Base-by-base conservation (phyloP, 805 yeast genomes). In the Candida parachauliodes region DNA sequence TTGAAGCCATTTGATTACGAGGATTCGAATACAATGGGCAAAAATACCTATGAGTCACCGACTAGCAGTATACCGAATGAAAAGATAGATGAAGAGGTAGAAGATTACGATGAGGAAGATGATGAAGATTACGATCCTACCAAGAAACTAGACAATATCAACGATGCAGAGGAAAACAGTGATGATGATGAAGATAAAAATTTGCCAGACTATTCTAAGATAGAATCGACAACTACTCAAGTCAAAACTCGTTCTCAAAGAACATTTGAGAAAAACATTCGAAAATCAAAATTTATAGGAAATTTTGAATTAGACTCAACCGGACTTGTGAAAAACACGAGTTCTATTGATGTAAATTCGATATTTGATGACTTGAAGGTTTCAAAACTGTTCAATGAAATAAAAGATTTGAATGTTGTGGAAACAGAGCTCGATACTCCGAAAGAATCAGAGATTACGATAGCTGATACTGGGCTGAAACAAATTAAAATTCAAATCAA, bases 241-340 rank as follows among this genome's bases (percentile, higher is more conserved):
- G 73, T 86, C 24, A 76, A 77, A 49, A 86, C 95, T 0, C 68
- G 95, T 46, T 70, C 76, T 16, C 91, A 81, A 45, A 58, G 83
- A 32, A 60, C 59, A 20, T 42, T 62, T 16, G 84, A 79, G 14
- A 39, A 39, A 18, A 19, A 23, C 2, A 11, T 31, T 33, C 30
- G 28, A 39, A 35, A 28, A 36, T 30, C 28, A 43, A 48, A 37
- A 43, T 46, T 15, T 45, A 52, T 35, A 16, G 45, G 45, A 1
- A 18, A 25, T 20, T 38, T 33, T 20, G 33, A 32, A 23, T 32
- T 43, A 24, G 49, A 45, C 24, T 24, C 28, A 21, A 27, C 24
- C 7, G 51, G 54, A 14, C 37, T 51, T 27, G 48, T 51, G 8
- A 35, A 40, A 28, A 32, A 39, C 7, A 16, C 19, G 6, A 28